phyloP scores from a whole-genome alignment of 495 filamentous ascomycete species.

The Halenospora varia region DNA sequence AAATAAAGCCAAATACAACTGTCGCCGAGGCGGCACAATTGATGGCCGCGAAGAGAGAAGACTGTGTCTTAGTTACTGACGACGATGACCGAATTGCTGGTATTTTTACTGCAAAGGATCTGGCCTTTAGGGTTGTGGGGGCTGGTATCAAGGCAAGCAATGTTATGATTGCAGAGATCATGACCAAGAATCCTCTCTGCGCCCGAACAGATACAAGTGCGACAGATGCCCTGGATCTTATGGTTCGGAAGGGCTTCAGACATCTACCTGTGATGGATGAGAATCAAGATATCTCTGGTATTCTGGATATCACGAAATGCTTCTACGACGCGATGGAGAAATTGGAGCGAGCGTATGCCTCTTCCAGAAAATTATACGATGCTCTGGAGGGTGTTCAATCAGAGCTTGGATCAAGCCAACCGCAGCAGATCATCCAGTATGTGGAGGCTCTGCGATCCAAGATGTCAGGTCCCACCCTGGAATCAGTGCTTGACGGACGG shows the following conservation, averaged over 20 bases:
- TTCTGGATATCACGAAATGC: slow-evolving; percentile 98
- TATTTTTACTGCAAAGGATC: slow-evolving; percentile 98
- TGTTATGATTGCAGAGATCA: slow-evolving; percentile 94
- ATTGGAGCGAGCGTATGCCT: slow-evolving; percentile 92
- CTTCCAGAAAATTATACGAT: slow-evolving; percentile 93
- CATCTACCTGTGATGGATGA: slow-evolving; percentile 99
- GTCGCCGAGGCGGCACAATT: slow-evolving; percentile 96
- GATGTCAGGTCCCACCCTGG: slow-evolving; percentile 97
- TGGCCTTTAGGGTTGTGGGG: slow-evolving; percentile 95
- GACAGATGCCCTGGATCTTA: slow-evolving; percentile 93
- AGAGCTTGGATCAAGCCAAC: slow-evolving; percentile 91
- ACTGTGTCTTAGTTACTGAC: slow-evolving; percentile 98
- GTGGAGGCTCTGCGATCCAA: slow-evolving; percentile 91
- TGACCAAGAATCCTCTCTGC: slow-evolving; percentile 99
- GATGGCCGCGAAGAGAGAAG: slow-evolving; percentile 98
- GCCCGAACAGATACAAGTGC: slow-evolving; percentile 97
- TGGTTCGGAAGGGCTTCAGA: slow-evolving; percentile 97
- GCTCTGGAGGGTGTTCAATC: slow-evolving; percentile 98
- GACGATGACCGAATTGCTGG: slow-evolving; percentile 96
- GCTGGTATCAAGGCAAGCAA: slow-evolving; percentile 85
- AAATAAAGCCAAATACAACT: slow-evolving; percentile 94
- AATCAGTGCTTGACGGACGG: slow-evolving; percentile 86
- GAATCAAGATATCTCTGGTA: slow-evolving; percentile 97
- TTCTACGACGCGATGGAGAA: slow-evolving; percentile 99
- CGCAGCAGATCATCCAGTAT: slow-evolving; percentile 97